Base-by-base conservation (phyloP, 2,329 filamentous ascomycete species). In the Ilyonectria robusta region DNA sequence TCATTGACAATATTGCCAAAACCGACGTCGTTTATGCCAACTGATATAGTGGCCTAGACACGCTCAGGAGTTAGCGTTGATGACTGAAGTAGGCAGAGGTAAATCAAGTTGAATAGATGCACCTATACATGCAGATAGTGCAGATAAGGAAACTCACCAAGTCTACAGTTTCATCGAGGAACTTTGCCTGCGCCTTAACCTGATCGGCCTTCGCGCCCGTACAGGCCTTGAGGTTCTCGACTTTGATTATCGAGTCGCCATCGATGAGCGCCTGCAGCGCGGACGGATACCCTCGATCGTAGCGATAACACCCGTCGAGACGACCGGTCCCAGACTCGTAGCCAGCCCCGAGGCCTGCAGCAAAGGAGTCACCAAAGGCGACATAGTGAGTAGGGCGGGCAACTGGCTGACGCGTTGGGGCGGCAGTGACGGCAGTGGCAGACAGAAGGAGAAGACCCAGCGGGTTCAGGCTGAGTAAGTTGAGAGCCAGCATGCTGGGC, bases 271-370 rank as follows among this genome's bases (percentile, higher is more conserved):
- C 19, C 46, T 48, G 46, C 7, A 48, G 23, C 2, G 19, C 19
- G 8, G 46, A 48, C 9, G 19, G 37, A 6, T 40, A 60, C 0
- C 58, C 58, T 21, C 47, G 42, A 8, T 60, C 58, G 23, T 60
- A 60, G 33, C 58, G 58, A 33, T 60, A 46, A 23, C 58, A 60
- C 44, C 58, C 46, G 31, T 60, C 58, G 13, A 60, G 21, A 44
- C 53, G 58, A 13, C 53, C 40, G 15, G 47, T 21, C n/a, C 58
- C 58, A 42, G 53, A 48, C 29, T 60, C 58, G 6, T 35, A 37
- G 58, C 58, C 58, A 11, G 58, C 35, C 7, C 58, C 58, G 29
- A 60, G 53, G 21, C 58, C 58, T 2, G 58, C 58, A 2, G 58
- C 58, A 21, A 60, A 60, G 15, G 58, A 60, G 46, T 44, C 37